Evolutionary conservation across 2,329 filamentous ascomycete genomes (phyloP), one percentile per base, ranked within the genome.

Genomic region (Beauveria australis): DNA sequence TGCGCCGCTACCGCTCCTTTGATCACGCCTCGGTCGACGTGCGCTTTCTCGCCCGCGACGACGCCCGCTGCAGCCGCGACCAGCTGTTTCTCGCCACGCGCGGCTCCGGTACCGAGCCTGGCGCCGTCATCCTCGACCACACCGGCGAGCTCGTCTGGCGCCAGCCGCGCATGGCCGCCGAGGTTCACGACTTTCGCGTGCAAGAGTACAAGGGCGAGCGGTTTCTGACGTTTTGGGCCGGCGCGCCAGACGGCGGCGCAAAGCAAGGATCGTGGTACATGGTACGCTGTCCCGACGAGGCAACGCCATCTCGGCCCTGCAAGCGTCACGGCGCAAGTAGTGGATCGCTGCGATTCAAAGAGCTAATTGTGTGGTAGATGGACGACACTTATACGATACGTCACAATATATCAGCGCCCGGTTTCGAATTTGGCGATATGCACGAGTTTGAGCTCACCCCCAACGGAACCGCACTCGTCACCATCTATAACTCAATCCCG

Each of bases 211-310:
- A 57, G 7, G 63, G 63, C 16, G 53, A 64, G 30, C 48, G 53
- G 22, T 66, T 66, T 28, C 26, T 66, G 2, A 67, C 65, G 1
- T 68, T 64, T 60, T 68, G 63, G 63, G 78, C 78, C 9, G 66
- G 75, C 37, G 72, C 77, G 66, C 71, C 76, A n/a, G 72, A 75
- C 5, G 72, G 72, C 2, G 78, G 76, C 2, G 74, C 78, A 64
- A 77, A 78, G 5, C 70, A 72, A 28, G 78, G 77, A 9, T 66
- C 67, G 49, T 75, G 77, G 60, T 75, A 76, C 64, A 76, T 81
- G 78, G 76, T 73, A 64, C 52, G 67, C n/a, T 22, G 7, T 16
- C 46, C 30, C 30, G 19, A 51, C 28, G 43, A 55, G 53, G 43
- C 28, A n/a, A 26, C 52, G 16, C n/a, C 51, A 28, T 28, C 33